phyloP scores from a whole-genome alignment of 345 rosid genomes.

The Brassica cretica region DNA sequence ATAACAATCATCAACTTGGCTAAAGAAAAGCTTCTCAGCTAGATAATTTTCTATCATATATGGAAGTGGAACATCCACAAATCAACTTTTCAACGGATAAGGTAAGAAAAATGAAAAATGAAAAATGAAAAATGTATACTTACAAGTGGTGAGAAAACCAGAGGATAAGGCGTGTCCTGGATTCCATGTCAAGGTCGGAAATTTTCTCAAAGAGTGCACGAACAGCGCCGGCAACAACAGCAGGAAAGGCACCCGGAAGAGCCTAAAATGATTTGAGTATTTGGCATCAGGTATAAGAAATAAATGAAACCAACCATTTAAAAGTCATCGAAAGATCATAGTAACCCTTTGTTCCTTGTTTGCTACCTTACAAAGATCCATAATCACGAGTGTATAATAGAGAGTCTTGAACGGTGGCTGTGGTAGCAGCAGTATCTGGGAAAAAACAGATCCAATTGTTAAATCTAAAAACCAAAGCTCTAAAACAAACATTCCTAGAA shows the following conservation, averaged over 20 bases:
- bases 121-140: slow-evolving; percentile 35
- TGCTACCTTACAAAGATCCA: slow-evolving; percentile 97
- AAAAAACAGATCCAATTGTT: slow-evolving; percentile 14
- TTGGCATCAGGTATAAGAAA: slow-evolving; percentile 36
- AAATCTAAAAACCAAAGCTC: slow-evolving; percentile 5
- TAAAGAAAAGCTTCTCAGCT: slow-evolving; percentile 1
- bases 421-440: slow-evolving; percentile 86
- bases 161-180: slow-evolving; percentile 83
- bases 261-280: slow-evolving; percentile 58
- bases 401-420: slow-evolving; percentile 93
- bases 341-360: slow-evolving; percentile 1
- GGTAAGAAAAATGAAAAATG: not conserved
- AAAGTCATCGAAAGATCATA: not conserved
- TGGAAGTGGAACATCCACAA: slow-evolving; percentile 4
- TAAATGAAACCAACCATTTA: slow-evolving; percentile 3
- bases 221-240: slow-evolving; percentile 98
- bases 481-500: not conserved
- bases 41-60: not conserved
- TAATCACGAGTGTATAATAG: slow-evolving; percentile 86
- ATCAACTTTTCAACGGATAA: not conserved
- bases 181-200: slow-evolving; percentile 92
- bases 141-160: slow-evolving; percentile 99
- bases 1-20: slow-evolving; percentile 3
- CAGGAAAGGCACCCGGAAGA: slow-evolving; percentile 99
- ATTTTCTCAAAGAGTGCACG: slow-evolving; percentile 96